Evolutionary conservation across 331 rosid genomes (phyloP), one percentile per base, ranked within the genome.

Genomic region (Ulmus americana): DNA sequence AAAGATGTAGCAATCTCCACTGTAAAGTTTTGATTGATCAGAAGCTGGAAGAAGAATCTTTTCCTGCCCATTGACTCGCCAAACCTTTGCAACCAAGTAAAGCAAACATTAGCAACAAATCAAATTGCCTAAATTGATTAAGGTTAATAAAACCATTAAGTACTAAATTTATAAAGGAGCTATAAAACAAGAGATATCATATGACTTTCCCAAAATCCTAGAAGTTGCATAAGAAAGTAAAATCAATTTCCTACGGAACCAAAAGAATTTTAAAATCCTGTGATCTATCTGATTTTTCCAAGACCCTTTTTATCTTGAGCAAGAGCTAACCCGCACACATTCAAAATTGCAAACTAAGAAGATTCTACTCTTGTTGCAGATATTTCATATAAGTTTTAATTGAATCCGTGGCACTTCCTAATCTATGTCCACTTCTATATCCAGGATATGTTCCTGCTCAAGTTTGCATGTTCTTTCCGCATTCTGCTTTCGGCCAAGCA

Each of bases 1-100:
- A 76, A 94, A 90, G 72, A 94, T 85, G 74, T 74, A 90, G 88
- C 97, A 94, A 70, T 94, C 95, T 69, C 99, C 99, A 41, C 84
- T 75, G 68, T 90, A 94, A 71, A 94, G 77, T 71, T 90, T 94
- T 68, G 99, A 81, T 81, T 90, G 99, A 80, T 94, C 90, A 55
- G 87, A 71, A 77, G 88, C 80, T 67, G 82, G 82, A 78, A 87
- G 88, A 61, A 78, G 88, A 69, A 82, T 57, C 79, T 94, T 87
- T 81, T 90, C 92, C 79, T 73, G 83, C 56, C 87, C 85, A 71
- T 75, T 87, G 67, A 87, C 97, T 64, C 90, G 96, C 97, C 99
- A 94, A 70, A 87, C 92, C 99, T 94, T 81, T 65, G 65, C 60
- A 76, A 68, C 64, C 68, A 65, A 84, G 66, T 49, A 63, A 70